phyloP scores from a whole-genome alignment of 1,284 basidiomycete genomes.

The Pulchroboletus neoregius region DNA sequence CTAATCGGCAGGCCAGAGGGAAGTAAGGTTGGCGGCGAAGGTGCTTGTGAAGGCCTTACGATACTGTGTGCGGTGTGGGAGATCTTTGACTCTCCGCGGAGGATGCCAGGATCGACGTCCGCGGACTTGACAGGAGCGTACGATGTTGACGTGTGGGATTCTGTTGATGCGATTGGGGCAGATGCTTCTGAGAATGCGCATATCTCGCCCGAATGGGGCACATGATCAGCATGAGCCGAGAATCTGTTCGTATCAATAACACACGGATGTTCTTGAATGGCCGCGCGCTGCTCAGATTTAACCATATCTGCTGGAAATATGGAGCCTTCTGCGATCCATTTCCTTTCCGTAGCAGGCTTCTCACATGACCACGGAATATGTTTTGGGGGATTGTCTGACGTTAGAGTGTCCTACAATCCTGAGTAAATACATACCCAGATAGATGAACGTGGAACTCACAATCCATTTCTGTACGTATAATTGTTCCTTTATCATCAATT shows the following conservation, averaged over 20 bases:
- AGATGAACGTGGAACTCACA: slow-evolving; percentile 37
- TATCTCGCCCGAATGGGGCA: slow-evolving; percentile 1
- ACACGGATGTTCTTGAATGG: slow-evolving; percentile 6
- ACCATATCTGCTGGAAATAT: slow-evolving; percentile 43
- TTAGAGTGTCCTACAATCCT: slow-evolving; percentile 31
- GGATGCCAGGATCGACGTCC: slow-evolving; percentile 5
- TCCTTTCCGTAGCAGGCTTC: slow-evolving; percentile 24
- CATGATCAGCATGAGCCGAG: slow-evolving; percentile 1
- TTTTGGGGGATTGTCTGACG: slow-evolving; percentile 35
- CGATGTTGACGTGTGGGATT: slow-evolving; percentile 2
- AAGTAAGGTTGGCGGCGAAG: background rate
- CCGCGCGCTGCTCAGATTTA: slow-evolving; percentile 21
- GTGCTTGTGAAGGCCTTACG: slow-evolving; percentile 2
- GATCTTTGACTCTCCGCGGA: slow-evolving; percentile 11
- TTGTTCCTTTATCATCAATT: slow-evolving; percentile 46
- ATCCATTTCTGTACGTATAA: slow-evolving; percentile 50
- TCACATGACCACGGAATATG: slow-evolving; percentile 46
- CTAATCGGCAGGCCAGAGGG: background rate
- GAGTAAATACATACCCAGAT: slow-evolving; percentile 7
- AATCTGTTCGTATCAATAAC: slow-evolving; percentile 1
- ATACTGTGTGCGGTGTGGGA: background rate
- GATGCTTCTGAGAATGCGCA: slow-evolving; percentile 4
- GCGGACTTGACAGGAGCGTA: slow-evolving; percentile 9
- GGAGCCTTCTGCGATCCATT: slow-evolving; percentile 54
- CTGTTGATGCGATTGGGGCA: background rate